Base-by-base conservation (phyloP, 345 rosid genomes). In the Clausena lansium region DNA sequence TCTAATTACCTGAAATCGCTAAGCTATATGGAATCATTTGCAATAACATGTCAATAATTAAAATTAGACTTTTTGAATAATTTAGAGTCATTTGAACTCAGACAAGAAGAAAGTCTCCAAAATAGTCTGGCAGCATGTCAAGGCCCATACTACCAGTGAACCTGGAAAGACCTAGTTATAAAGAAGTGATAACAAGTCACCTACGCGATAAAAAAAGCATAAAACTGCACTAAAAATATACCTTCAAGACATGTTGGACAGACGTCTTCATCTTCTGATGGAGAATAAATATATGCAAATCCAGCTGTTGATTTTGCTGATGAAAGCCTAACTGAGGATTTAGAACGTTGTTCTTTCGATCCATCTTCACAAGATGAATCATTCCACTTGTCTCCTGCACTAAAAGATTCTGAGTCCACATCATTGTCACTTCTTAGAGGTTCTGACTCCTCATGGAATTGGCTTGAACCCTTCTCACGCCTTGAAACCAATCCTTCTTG, bases 161-260 rank as follows among this genome's bases (percentile, higher is more conserved):
- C 54, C 39, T 14, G 22, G 20, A 68, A 9, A 30, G 27, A 25
- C 33, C 66, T 57, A 45, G 50, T 45, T 13, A 11, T 45, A 13
- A 9, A 11, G 1, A 45, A 32, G 50, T 24, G 24, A 59, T 65
- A 74, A 70, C 19, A 62, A 36, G 73, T 72, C 63, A 71, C 14
- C 8, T 3, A 30, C 38, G 22, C 15, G 39, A 35, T 22, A 35
- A 41, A 32, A 47, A 20, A 65, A 25, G 57, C 30, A 24, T 54
- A 76, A 74, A 39, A 74, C 33, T 14, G 76, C 72, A 59, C 45
- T 70, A 33, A 57, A 68, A 61, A 36, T 77, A 66, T 88, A 96
- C 98, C 99, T 83, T 96, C 99, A 77, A 94, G 99, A 84, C 99
- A 96, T 15, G 99, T 96, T 65, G 98, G 99, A 73, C 99, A 96